Base-by-base conservation (phyloP, 768 basidiomycete genomes). In the Suillus subaureus region DNA sequence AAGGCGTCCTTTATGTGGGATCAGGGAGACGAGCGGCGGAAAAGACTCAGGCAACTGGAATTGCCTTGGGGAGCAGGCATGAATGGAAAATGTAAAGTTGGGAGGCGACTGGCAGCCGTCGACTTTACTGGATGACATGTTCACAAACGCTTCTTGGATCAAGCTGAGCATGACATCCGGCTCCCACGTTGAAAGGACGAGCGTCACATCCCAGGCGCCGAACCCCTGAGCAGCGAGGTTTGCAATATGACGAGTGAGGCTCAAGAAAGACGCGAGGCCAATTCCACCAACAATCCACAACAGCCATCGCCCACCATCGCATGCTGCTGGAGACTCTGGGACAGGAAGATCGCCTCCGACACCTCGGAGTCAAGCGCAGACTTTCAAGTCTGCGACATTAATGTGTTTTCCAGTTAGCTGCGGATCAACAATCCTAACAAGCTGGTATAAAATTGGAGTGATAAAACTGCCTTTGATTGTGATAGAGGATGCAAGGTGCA, bases 221-320 rank as follows among this genome's bases (percentile, higher is more conserved):
- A 67, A 65, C 66, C 58, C 65, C 33, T 56, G 45, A 52, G 64
- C 63, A 31, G 67, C 61, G n/a, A 73, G 68, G 15, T 64, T 62
- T 18, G 68, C 63, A 21, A 72, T 65, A 13, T 73, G 51, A n/a
- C 61, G 63, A 1, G 87, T 77, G 83, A 89, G 82, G 33, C 82
- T 81, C 23, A 89, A 70, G 73, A 87, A 89, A 0, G 87, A 88
- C 21, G 88, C 89, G 23, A 89, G 54, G 4, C 89, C 87, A 47
- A 89, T 88, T 0, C 88, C 88, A 26, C 86, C 88, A 1, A 86
- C 86, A n/a, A 86, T 74, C 86, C 85, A 89, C 33, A 88, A 72
- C 37, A 87, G 70, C 37, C 77, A 76, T 47, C 62, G 69, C n/a
- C 65, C 70, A 9, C 66, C 67, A 8, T 73, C 70, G 26, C 72